Evolutionary conservation across 2,329 filamentous ascomycete genomes (phyloP).

Genomic region (Fonsecaea pedrosoi): DNA sequence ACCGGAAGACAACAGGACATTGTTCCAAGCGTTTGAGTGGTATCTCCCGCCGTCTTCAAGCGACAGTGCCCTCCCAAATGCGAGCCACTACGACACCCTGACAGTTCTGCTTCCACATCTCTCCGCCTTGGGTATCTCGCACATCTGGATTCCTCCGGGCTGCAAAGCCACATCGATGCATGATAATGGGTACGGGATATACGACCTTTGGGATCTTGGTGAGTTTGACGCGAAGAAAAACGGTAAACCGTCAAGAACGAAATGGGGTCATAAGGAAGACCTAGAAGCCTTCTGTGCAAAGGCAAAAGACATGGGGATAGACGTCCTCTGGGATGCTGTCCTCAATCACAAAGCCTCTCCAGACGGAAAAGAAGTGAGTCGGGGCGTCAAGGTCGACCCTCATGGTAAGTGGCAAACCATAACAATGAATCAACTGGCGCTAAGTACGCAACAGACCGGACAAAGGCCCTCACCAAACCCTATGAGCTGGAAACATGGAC

Average conservation of each 20-base stretch:
- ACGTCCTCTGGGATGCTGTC: conserved; percentile 72
- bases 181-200: conserved; percentile 70
- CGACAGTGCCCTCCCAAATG: conserved; percentile 49
- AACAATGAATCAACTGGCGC: not conserved
- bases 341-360: conserved; percentile 75
- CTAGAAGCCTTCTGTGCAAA: conserved; percentile 59
- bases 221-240: conserved; percentile 75
- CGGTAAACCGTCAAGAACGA: conserved; percentile 56
- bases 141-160: conserved; percentile 72
- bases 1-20: conserved; percentile 57
- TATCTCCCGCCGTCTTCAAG: conserved; percentile 58
- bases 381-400: conserved; percentile 68
- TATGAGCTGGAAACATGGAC: conserved; percentile 72
- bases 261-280: conserved; percentile 72
- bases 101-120: conserved; percentile 60
- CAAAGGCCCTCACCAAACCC: conserved; percentile 59
- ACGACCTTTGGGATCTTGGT: conserved; percentile 73
- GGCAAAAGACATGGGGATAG: conserved; percentile 62
- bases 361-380: conserved; percentile 67
- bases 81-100: conserved; percentile 67
- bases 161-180: conserved; percentile 69
- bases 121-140: conserved; percentile 65
- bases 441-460: conserved; percentile 55
- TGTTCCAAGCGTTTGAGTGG: conserved; percentile 78
- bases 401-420: conserved; percentile 45